These are phyloP conservation scores for Eimeria maxima DNA, from an alignment of 169 alveolate genomes.

Conservation along the genomic window DNA sequence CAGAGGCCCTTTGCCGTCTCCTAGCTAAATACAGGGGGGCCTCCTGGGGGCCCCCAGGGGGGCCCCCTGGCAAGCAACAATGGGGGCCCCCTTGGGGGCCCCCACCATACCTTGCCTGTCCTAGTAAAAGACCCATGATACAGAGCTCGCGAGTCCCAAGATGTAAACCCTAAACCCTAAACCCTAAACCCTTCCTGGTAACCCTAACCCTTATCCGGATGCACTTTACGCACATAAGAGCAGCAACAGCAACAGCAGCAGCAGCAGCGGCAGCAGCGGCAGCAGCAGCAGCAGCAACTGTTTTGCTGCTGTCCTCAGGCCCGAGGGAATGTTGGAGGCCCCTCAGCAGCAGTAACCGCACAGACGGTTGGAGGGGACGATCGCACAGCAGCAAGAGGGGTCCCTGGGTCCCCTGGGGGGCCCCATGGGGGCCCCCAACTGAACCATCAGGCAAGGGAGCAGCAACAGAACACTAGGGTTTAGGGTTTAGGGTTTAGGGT, in stretches of 20 bases:
- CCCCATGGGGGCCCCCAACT: no score
- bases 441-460: no score
- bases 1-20: constrained; percentile 22
- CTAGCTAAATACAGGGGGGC: constrained; percentile 17
- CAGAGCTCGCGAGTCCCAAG: not conserved
- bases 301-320: not conserved
- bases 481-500: no score
- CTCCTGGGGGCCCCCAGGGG: not conserved
- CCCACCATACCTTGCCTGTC: not conserved
- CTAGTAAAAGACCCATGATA: not conserved
- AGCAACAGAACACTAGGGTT: no score
- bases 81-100: not conserved
- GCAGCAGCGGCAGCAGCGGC: constrained; percentile 24
- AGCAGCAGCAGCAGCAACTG: constrained; percentile 17
- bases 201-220: not conserved
- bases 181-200: constrained; percentile 22
- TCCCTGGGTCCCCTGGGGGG: not conserved
- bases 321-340: not conserved
- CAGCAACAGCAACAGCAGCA: constrained; percentile 11
- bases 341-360: constrained; percentile 5
- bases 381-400: constrained; percentile 17
- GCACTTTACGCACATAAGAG: no score
- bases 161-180: not conserved
- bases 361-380: not conserved
- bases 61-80: constrained; percentile 4